phyloP scores from a whole-genome alignment of 345 rosid species.

The Gossypium anomalum region DNA sequence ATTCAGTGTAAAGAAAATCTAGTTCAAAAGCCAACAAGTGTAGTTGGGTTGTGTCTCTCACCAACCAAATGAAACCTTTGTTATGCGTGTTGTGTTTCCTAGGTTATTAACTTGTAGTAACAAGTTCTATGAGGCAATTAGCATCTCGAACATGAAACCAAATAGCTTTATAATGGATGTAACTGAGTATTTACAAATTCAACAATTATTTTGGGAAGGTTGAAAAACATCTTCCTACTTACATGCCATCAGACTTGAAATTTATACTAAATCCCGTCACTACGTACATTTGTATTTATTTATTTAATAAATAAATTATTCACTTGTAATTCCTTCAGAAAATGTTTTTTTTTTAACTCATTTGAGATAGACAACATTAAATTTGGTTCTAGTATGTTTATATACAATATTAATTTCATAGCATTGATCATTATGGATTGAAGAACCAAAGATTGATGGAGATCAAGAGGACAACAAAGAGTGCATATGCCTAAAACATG shows the following conservation, averaged over 20 bases:
- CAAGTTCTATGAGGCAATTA: background rate
- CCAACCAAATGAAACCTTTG: background rate
- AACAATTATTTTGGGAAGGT: too few species aligned
- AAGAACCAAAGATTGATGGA: conserved; percentile 9
- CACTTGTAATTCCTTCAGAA: background rate
- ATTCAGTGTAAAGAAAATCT: conserved; percentile 6
- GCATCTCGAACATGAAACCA: too few species aligned
- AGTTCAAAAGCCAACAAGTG: background rate
- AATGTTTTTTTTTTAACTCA: background rate
- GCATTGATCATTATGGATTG: background rate
- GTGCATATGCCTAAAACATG: too few species aligned
- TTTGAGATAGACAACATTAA: background rate
- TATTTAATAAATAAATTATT: too few species aligned
- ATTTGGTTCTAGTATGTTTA: background rate
- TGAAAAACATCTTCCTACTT: too few species aligned
- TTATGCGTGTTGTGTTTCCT: background rate
- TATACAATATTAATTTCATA: background rate
- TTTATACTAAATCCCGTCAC: too few species aligned
- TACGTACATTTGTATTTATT: too few species aligned
- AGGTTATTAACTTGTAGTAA: background rate
- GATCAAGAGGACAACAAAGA: background rate
- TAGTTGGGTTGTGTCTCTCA: conserved; percentile 4
- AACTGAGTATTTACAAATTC: too few species aligned
- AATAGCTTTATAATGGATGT: too few species aligned
- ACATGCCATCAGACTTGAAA: too few species aligned